These are phyloP conservation scores for Geotrichum phurueaensis DNA, from an alignment of 1,139 yeast genomes.

Conservation along the genomic window DNA sequence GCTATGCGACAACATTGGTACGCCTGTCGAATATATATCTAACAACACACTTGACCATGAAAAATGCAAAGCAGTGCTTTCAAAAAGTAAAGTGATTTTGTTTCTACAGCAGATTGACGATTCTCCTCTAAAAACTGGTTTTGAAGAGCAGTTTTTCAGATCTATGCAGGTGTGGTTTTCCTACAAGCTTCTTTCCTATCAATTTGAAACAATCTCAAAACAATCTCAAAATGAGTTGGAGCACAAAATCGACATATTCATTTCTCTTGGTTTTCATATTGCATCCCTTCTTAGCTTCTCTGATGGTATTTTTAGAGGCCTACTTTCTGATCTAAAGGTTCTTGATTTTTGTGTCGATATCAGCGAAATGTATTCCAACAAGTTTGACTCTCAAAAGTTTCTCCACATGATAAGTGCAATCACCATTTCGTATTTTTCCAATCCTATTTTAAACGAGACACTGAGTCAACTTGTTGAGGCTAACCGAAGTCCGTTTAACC, in stretches of 20 bases:
- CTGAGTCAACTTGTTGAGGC: neutral
- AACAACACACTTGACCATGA: neutral
- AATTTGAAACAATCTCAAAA: neutral
- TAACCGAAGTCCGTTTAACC: neutral
- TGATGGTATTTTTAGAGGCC: neutral
- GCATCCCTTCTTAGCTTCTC: neutral
- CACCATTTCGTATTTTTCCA: slow-evolving; percentile 3
- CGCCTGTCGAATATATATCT: neutral
- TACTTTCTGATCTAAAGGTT: slow-evolving; percentile 3
- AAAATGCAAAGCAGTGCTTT: neutral
- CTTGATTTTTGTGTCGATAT: slow-evolving; percentile 5
- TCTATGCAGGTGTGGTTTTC: neutral
- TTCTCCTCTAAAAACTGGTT: neutral
- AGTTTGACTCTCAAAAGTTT: neutral
- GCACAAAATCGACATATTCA: neutral
- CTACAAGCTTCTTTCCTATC: neutral
- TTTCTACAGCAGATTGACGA: neutral
- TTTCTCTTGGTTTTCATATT: neutral
- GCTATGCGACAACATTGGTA: neutral
- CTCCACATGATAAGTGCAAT: slow-evolving; percentile 9
- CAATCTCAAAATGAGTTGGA: neutral
- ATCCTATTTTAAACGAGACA: slow-evolving; percentile 2
- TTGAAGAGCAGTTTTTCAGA: neutral
- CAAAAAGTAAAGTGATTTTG: neutral
- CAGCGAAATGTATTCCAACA: slow-evolving; percentile 1